phyloP scores from a whole-genome alignment of 2,329 filamentous ascomycete species.

The Talaromyces sp. region DNA sequence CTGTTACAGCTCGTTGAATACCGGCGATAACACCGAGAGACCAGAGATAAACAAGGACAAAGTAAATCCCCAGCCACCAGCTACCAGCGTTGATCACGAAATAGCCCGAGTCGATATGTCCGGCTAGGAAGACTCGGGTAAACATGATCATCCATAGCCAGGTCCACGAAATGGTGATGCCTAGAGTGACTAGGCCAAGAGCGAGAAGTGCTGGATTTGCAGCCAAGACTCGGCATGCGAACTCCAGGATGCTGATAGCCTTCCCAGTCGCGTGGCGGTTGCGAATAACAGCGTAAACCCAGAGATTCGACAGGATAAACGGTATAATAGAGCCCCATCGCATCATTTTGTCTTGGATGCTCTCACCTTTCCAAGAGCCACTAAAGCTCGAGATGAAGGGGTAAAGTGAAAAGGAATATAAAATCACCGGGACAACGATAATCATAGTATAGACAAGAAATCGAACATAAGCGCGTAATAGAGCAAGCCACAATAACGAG shows the following conservation, averaged over 20 bases:
- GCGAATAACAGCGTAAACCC: conserved; percentile 78
- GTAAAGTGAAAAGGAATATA: conserved; percentile 87
- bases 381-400: conserved; percentile 87
- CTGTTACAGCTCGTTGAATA: conserved; percentile 84
- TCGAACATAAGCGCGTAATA: conserved; percentile 81
- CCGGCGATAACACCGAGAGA: conserved; percentile 82
- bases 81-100: conserved; percentile 84
- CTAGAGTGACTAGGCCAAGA: conserved; percentile 75
- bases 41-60: conserved; percentile 94
- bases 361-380: conserved; percentile 66
- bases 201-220: conserved; percentile 78
- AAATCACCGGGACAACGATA: conserved; percentile 76
- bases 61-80: conserved; percentile 93
- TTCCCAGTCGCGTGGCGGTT: conserved; percentile 76
- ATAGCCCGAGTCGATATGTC: conserved; percentile 60
- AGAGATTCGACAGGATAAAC: conserved; percentile 65
- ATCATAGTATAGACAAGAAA: conserved; percentile 77
- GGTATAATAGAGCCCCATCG: conserved; percentile 79
- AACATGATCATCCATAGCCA: conserved; percentile 98
- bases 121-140: conserved; percentile 88
- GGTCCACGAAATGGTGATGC: conserved; percentile 76
- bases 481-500: conserved; percentile 83
- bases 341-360: conserved; percentile 84
- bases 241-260: conserved; percentile 85
- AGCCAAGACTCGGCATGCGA: conserved; percentile 79